A percentile compares a stretch with the other conserved stretches of the same genome.
phyloP scores from a whole-genome alignment of 768 basidiomycete species.

The Trametes sanguinea region DNA sequence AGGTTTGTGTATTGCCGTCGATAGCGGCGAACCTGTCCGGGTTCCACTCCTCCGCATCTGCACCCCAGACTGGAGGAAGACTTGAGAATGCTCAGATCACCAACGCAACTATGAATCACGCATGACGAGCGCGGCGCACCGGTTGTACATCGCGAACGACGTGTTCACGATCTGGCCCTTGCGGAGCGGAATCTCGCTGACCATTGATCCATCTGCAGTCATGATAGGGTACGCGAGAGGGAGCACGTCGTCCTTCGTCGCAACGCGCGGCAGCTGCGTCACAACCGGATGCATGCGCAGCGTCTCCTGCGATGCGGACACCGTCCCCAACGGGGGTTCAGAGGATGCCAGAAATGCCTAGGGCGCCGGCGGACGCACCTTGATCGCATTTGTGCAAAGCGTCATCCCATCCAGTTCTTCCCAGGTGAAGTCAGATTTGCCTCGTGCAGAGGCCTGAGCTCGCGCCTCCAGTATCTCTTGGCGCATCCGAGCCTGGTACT shows the following conservation, averaged over 20 bases:
- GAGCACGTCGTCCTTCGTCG: constrained; percentile 27
- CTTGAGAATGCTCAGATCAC: neutral
- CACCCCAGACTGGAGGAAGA: constrained; percentile 19
- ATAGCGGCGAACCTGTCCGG: constrained; percentile 10
- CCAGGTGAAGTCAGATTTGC: constrained; percentile 16
- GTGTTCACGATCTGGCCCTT: constrained; percentile 5
- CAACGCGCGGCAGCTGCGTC: constrained; percentile 21
- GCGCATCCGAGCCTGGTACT: constrained; percentile 18
- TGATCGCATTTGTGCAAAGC: neutral
- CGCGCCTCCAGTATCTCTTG: constrained; percentile 16
- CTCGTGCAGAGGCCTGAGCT: neutral
- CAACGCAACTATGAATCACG: no score
- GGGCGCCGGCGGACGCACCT: no score
- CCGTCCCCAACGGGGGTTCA: no score
- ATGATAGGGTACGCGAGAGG: constrained; percentile 22
- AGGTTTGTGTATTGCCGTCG: constrained; percentile 13
- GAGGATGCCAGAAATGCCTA: no score
- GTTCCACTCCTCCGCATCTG: constrained; percentile 19
- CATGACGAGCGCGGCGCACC: constrained; percentile 2
- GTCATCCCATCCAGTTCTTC: constrained; percentile 19
- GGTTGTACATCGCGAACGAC: constrained; percentile 12
- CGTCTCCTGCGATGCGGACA: constrained; percentile 20
- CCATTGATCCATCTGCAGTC: neutral
- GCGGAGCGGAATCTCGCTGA: constrained; percentile 12
- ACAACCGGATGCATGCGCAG: constrained; percentile 27